Base-by-base conservation (phyloP, 2,329 filamentous ascomycete genomes). In the Diaporthe aspalathi region DNA sequence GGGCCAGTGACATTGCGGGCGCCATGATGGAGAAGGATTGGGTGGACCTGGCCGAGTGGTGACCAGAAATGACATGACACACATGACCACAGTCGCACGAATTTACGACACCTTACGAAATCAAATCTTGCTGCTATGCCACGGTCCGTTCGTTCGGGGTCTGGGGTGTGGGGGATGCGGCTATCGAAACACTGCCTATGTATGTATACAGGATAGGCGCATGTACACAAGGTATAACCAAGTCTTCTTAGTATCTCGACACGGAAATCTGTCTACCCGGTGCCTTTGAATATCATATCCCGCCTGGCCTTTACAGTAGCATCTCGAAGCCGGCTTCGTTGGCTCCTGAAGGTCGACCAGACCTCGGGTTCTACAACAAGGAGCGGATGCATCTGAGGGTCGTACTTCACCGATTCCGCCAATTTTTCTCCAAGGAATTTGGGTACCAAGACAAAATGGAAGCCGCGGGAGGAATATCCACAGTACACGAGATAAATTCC, bases 1-100 rank as follows among this genome's bases (percentile, higher is more conserved):
- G 83, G 73, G 84, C 83, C 0, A 81, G 84, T 71, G 79, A 82
- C 40, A 78, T 87, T 11, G 79, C 80, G 8, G 76, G 80, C 20
- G 78, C 81, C 20, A 73, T 85, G 50, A 81, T 81, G 75, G 79
- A 74, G 35, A 81, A 80, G 73, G 76, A 71, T 32, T 87, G 84
- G 85, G 56, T 71, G 35, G 79, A 81, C n/a, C 29, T 78, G 45
- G 79, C 71, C 14, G 53, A 45, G 17, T 69, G 54, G 68, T 69
- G 53, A 63, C 32, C 56, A 14, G 38, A 16, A 24, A 35, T 38
- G 35, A 38, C 35, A n/a, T 9, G 45, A n/a, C 43, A 35, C 9
- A 57, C 14, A 1, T 38, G 17, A 49, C 12, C 40, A 56, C 38
- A 54, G 7, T 32, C 7, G 22, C 35, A 67, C 24, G 47, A 67